Evolutionary conservation across 768 basidiomycete species (phyloP).

Genomic region (Podaxis sp.): DNA sequence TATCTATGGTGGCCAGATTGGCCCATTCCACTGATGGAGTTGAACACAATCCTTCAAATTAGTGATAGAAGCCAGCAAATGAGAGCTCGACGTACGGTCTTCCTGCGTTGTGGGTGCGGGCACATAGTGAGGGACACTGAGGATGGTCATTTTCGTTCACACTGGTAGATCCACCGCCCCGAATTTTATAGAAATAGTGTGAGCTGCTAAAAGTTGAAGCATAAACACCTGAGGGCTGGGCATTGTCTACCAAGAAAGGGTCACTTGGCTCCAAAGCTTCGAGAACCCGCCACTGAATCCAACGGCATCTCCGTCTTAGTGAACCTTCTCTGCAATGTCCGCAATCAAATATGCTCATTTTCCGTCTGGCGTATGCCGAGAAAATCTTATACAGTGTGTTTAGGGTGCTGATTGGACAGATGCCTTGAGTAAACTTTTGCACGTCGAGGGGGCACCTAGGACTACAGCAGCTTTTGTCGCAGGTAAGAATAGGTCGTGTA

Average conservation of each 20-base stretch:
- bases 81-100: background rate
- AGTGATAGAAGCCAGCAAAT: background rate
- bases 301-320: background rate
- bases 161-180: background rate
- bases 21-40: slow-evolving; percentile 31
- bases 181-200: background rate
- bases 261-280: background rate
- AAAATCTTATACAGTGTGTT: background rate
- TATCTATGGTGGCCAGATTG: slow-evolving; percentile 48
- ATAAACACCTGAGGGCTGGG: background rate
- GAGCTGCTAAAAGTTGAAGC: background rate
- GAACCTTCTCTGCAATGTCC: background rate
- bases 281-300: background rate
- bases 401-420: background rate
- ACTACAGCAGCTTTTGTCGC: too few species aligned
- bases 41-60: background rate
- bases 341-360: background rate
- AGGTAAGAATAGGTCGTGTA: too few species aligned
- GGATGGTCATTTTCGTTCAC: background rate
- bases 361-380: background rate
- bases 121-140: background rate
- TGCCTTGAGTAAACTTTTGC: background rate
- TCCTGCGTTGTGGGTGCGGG: background rate
- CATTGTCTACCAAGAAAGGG: background rate
- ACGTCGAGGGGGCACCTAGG: background rate